Evolutionary conservation across 306 rosid species (phyloP).

Genomic region (Trifolium dubium): DNA sequence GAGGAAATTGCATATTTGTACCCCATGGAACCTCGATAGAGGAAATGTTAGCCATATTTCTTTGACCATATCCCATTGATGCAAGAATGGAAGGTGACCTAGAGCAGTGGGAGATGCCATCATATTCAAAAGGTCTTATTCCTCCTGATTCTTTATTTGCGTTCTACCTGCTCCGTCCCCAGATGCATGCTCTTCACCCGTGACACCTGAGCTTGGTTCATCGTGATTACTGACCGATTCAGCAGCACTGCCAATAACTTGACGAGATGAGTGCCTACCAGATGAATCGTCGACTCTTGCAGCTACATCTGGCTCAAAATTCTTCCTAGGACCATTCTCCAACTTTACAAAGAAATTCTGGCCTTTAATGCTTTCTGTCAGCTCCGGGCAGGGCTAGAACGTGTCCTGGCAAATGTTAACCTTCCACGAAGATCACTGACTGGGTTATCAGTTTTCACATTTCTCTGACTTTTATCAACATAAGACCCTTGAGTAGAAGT

Average conservation of each 20-base stretch:
- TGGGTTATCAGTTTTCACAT: slow-evolving; percentile 51
- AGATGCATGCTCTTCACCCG: slow-evolving; percentile 69
- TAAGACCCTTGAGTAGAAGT: slow-evolving; percentile 52
- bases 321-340: slow-evolving; percentile 70
- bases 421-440: slow-evolving; percentile 66
- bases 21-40: slow-evolving; percentile 86
- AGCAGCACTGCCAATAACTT: slow-evolving; percentile 53
- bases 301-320: slow-evolving; percentile 55
- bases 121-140: slow-evolving; percentile 88
- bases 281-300: slow-evolving; percentile 65
- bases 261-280: slow-evolving; percentile 53
- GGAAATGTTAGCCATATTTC: slow-evolving; percentile 80
- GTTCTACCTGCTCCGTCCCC: slow-evolving; percentile 57
- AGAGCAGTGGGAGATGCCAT: slow-evolving; percentile 73
- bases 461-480: slow-evolving; percentile 63
- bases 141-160: slow-evolving; percentile 86
- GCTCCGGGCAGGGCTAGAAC: slow-evolving; percentile 97
- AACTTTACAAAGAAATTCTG: slow-evolving; percentile 53
- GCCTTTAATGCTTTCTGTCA: slow-evolving; percentile 70
- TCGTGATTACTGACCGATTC: slow-evolving; percentile 67
- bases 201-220: slow-evolving; percentile 52
- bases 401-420: slow-evolving; percentile 90
- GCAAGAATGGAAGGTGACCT: slow-evolving; percentile 72
- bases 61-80: slow-evolving; percentile 78
- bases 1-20: slow-evolving; percentile 75